Evolutionary conservation across 805 yeast species (phyloP), one percentile per base, ranked within the genome.

Genomic region (Candida broadrunensis): DNA sequence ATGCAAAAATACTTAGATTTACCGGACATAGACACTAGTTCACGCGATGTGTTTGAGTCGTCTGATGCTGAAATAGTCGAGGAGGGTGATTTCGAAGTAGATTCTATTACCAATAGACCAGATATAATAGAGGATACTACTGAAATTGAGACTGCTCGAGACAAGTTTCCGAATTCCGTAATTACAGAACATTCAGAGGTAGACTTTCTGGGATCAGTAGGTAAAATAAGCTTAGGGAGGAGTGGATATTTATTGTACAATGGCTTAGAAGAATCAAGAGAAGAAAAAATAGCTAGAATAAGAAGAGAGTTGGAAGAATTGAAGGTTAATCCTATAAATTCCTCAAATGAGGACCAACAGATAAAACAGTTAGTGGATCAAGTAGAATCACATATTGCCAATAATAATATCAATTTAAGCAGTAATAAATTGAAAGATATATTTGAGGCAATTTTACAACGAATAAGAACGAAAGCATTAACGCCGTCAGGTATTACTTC

Each of bases 1-100:
- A 36, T 36, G 39, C 24, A 37, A 8, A 49, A 45, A 29, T 43
- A 43, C 25, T 30, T 33, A 18, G 50, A 39, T 18, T 24, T 52
- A 19, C 51, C 55, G 9, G 56, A 47, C 24, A 49, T 51, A 23
- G 66, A 58, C 35, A 25, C 38, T 19, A 55, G 47, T 3, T 46
- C 63, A 1, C 59, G 51, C 41, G 74, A 66, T 24, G 64, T 74
- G 2, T 73, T 60, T 44, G 78, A 74, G 50, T 71, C 78, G 1
- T 75, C 77, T 3, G 78, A 73, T 41, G 52, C 66, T 3, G 69
- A 69, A 36, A 65, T 66, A 19, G 63, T 59, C 14, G 14, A 26
- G 6, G 14, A 13, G 5, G 29, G 14, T 5, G 11, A 6, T 7
- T 7, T 21, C 9, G 24, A 21, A 21, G 24, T 6, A 21, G 24